Percentiles rank a stretch among this genome's conserved stretches.
Evolutionary conservation across 257 asterid species (phyloP).

Genomic region (Gentiana macrophylla): DNA sequence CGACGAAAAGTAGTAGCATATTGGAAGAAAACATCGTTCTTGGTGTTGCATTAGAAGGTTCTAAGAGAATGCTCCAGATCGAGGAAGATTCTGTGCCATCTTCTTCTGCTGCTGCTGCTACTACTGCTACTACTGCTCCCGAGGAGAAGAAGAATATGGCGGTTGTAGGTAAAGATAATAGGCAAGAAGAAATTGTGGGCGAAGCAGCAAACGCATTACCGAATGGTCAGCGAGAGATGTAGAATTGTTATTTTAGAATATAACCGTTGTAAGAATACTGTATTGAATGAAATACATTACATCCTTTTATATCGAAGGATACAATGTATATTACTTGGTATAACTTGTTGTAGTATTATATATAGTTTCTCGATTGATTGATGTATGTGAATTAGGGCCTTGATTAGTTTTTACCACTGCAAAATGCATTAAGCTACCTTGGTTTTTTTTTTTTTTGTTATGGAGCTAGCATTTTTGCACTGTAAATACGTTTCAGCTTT

Average conservation of each 20-base stretch:
- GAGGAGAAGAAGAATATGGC: constrained; percentile 22
- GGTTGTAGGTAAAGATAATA: constrained; percentile 14
- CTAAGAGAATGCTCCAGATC: constrained; percentile 26
- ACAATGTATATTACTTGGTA: too few species aligned
- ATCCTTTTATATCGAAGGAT: too few species aligned
- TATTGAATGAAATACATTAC: too few species aligned
- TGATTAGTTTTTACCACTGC: constrained; percentile 8
- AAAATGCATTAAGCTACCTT: constrained; percentile 18
- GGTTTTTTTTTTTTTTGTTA: constrained; percentile 9
- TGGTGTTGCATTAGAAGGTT: constrained; percentile 29
- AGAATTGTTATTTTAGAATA: background rate
- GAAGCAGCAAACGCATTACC: constrained; percentile 12
- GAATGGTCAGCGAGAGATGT: constrained; percentile 17
- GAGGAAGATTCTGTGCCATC: constrained; percentile 20
- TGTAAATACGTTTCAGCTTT: background rate
- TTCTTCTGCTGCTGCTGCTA: background rate
- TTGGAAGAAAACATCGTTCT: constrained; percentile 26
- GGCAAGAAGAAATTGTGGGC: constrained; percentile 14
- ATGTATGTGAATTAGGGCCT: background rate
- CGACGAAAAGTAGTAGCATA: constrained; percentile 1
- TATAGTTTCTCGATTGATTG: background rate
- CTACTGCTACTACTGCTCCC: constrained; percentile 5
- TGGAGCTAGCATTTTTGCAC: constrained; percentile 25
- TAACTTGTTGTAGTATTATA: too few species aligned
- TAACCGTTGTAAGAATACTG: too few species aligned